A percentile compares a stretch with the other conserved stretches of the same genome.
Conservation (phyloP, 1,284 basidiomycete genomes). For the Cutaneotrichosporon cutaneum region DNA sequence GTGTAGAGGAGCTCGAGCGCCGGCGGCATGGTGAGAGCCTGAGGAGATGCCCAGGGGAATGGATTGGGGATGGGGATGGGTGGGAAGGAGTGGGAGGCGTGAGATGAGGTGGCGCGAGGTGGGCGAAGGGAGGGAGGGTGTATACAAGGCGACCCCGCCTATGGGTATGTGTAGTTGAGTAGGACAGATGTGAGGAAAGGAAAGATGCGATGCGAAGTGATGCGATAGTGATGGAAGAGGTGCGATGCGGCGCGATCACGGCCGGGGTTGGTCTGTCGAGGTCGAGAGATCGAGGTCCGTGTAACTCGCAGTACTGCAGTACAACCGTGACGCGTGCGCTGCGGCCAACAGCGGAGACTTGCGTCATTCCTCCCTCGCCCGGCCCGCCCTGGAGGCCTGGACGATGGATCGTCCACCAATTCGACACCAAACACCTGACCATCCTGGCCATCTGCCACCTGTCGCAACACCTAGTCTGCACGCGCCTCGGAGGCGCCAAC, state of each 20-base stretch:
- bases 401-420: not conserved
- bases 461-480: not conserved
- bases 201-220: not conserved
- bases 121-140: not conserved
- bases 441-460: too few relatives aligned
- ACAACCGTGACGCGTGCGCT: not conserved
- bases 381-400: not conserved
- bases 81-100: not conserved
- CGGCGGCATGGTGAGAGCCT: constrained; percentile 16
- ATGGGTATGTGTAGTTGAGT: not conserved
- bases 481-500: not conserved
- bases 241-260: not conserved
- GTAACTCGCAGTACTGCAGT: not conserved
- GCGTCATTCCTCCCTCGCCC: not conserved
- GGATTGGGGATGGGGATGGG: not conserved
- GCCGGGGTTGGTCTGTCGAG: not conserved
- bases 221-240: not conserved
- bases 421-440: too few relatives aligned
- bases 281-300: not conserved
- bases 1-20: constrained; percentile 22
- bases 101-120: not conserved
- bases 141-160: not conserved
- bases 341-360: not conserved
- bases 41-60: too few relatives aligned
- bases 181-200: not conserved